Evolutionary conservation across 805 yeast species (phyloP), one percentile per base, ranked within the genome.

Genomic region (Yarrowia yakushimensis): DNA sequence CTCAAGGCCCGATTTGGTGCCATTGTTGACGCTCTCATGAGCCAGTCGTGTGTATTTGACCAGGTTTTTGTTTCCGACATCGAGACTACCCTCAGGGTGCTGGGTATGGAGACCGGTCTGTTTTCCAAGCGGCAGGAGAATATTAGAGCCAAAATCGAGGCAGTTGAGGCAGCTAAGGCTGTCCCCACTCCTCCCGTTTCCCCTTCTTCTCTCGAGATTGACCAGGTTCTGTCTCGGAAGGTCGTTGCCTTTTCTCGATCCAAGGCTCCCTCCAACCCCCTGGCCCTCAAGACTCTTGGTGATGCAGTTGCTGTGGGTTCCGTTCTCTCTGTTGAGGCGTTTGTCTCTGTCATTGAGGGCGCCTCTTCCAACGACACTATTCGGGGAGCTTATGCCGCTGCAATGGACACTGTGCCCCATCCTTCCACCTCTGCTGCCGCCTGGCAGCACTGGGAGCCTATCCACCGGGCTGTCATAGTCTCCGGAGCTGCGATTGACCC

Each of bases 401-500:
- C 48, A 36, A 55, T 66, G 41, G 60, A 62, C 39, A 28, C 55
- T 11, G 33, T 67, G 10, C 69, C 70, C 27, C 66, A 57, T 45
- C 70, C 70, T 25, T 52, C 63, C 6, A 48, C 48, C 6, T 63
- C 66, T 11, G 54, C 66, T 11, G 64, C 55, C 10, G 64, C 65
- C 27, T 68, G 68, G 67, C 66, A 66, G 18, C 36, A 62, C 28
- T 73, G 77, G 76, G 64, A 63, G 33, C 57, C 65, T 11, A 65
- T 74, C 23, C 70, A 72, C 60, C 67, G 73, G 3, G 59, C 67
- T 5, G 63, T 70, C 36, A 67, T 75, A n/a, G 60, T 55, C n/a
- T 52, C 61, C 54, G 66, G 67, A 28, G 68, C 72, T n/a, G 68
- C 64, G 15, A 46, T 64, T 6, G 70, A 71, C 41, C 20, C 17